Percentiles rank a stretch among this genome's conserved stretches.
Conservation (phyloP, 352 stramenopile genomes). For the Lagenidium giganteum region DNA sequence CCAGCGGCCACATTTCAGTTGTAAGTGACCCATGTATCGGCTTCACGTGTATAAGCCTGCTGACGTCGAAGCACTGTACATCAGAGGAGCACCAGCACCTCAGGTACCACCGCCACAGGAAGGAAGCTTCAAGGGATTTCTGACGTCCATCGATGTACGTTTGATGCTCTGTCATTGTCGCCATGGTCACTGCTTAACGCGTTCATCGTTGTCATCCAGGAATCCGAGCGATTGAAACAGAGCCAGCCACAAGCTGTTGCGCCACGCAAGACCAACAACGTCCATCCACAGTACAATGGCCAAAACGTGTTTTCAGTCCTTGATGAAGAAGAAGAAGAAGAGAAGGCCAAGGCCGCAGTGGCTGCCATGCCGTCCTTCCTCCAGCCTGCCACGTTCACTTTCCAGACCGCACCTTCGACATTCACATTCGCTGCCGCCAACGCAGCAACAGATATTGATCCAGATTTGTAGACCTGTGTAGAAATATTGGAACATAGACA, state of each 20-base stretch:
- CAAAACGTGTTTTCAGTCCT: conserved; percentile 67
- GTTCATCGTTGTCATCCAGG: not conserved
- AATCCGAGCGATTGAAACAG: conserved; percentile 4
- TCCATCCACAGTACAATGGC: conserved; percentile 26
- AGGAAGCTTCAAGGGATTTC: conserved; percentile 66
- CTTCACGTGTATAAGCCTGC: not conserved
- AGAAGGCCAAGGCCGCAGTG: conserved; percentile 11
- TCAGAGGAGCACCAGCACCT: not conserved
- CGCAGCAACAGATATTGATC: conserved; percentile 36
- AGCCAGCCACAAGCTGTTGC: conserved; percentile 2
- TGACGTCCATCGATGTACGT: conserved; percentile 46
- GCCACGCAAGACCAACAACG: conserved; percentile 16
- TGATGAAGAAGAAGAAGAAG: conserved; percentile 40
- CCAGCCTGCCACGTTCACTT: conserved; percentile 69
- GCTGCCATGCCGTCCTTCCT: conserved; percentile 30
- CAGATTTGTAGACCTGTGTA: conserved; percentile 42
- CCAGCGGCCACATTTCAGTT: conserved; percentile 66
- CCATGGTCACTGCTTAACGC: not conserved
- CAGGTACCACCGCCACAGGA: conserved; percentile 31
- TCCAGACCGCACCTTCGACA: conserved; percentile 13
- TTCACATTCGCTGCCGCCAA: not conserved
- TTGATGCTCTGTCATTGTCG: not conserved
- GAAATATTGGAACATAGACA: no score
- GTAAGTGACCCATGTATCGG: conserved; percentile 22
- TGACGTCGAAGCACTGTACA: conserved; percentile 1